Base-by-base conservation (phyloP, 2,329 filamentous ascomycete species). In the Neopestalotiopsis rosae region DNA sequence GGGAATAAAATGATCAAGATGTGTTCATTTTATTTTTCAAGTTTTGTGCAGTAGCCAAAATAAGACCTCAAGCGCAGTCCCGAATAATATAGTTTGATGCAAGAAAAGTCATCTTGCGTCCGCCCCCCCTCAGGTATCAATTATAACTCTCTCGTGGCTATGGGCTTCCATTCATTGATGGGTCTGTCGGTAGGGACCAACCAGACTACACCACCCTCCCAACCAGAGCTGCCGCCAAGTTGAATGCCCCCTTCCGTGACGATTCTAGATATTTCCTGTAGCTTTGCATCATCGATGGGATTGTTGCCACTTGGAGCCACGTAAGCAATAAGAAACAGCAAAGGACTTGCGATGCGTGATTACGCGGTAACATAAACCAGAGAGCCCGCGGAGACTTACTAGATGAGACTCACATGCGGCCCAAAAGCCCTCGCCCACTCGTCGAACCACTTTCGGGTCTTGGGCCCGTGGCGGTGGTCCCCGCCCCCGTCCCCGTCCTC, bases 351-450 rank as follows among this genome's bases (percentile, higher is more conserved):
- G 10, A 5, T 38, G 2, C 34, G 34, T 6, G 34, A 32, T 34
- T 13, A 61, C 4, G 58, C 61, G 56, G 12, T 32, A 28, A 5
- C 10, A 38, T 10, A 34, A 34, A 45, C 1, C 5, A n/a, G 14
- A 24, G 24, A 24, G 24, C 24, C 24, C 24, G 24, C 24, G 24
- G 24, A 20, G n/a, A 77, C 78, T 74, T 67, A 79, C 78, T 79
- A 79, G 52, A 79, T 73, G 71, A 79, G 67, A 66, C 77, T 79
- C 32, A 79, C 72, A 71, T 79, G 78, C 32, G 77, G 77, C 42
- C 75, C 77, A 69, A 72, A 79, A 6, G 69, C 73, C 66, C 45
- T 34, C 20, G 63, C 67, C 78, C 78, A 79, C 65, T 71, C 67
- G 3, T 67, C 64, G 63, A 79, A 61, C 78, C 76, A 78, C 67